Base-by-base conservation (phyloP, 2,329 filamentous ascomycete genomes). In the Phoma sp. region DNA sequence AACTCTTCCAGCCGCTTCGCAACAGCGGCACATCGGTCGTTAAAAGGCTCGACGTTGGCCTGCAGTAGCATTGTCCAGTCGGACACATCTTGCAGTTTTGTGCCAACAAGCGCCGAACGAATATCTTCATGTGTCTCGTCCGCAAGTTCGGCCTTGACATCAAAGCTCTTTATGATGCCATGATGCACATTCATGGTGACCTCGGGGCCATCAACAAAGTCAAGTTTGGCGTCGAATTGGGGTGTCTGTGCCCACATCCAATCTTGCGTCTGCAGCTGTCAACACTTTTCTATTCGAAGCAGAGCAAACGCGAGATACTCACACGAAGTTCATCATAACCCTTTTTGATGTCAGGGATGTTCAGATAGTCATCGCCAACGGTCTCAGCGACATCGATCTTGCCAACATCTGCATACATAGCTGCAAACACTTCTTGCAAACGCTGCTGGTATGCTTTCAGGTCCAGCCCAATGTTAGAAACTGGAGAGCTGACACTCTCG, bases 231-330 rank as follows among this genome's bases (percentile, higher is more conserved):
- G 7, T 83, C 86, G 72, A 96, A 97, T 49, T 88, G 87, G 1
- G 93, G 93, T 2, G 93, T 96, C 76, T 96, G 92, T 2, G 84
- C 84, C 74, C 89, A 96, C 53, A 89, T 88, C 92, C 92, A 97
- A 10, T 87, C 84, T 3, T 77, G 74, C 0, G 87, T 87, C 82
- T 87, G 60, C 30, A 62, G 38, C 12, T 34, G 72, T 81, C 68
- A 80, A 64, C 45, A 47, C 42, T 25, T 5, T 2, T 18, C 10
- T 33, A 37, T 23, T n/a, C n/a, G n/a, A n/a, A n/a, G 55, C 59
- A 47, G 9, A 17, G 3, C 3, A 4, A 5, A 2, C 36, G 15
- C 32, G 29, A 38, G 1, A 11, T 6, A 74, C 80, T 68, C 67
- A 87, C 87, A 76, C 77, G 81, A 18, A 92, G 73, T 68, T 90